phyloP scores from a whole-genome alignment of 1,139 yeast species.

The Saccharomycopsis hybrid region DNA sequence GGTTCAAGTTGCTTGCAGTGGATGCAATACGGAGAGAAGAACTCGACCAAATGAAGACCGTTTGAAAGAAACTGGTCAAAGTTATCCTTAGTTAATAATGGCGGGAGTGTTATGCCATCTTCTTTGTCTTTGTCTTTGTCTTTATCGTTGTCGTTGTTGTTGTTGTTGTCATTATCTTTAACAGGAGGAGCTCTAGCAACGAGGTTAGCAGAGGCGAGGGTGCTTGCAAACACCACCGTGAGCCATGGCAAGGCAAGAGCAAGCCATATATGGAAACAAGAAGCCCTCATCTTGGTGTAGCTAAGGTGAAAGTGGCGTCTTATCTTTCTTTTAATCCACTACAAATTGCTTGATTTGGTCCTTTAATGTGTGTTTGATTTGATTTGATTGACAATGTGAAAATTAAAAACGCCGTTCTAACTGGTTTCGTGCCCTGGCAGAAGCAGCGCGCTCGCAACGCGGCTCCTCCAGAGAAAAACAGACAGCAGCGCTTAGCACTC shows the following conservation, averaged over 20 bases:
- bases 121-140: neutral
- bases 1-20: conserved; percentile 67
- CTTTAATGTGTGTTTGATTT: too few relatives aligned
- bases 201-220: neutral
- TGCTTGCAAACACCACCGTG: neutral
- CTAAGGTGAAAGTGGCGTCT: too few relatives aligned
- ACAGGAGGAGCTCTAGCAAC: too few relatives aligned
- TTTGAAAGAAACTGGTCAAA: conserved; percentile 41
- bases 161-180: too few relatives aligned
- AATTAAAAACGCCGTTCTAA: too few relatives aligned
- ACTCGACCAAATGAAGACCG: conserved; percentile 55
- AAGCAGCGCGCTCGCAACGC: neutral
- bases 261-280: too few relatives aligned
- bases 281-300: too few relatives aligned
- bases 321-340: too few relatives aligned
- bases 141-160: neutral
- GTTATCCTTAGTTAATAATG: conserved; percentile 27
- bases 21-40: conserved; percentile 63
- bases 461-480: neutral
- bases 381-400: too few relatives aligned
- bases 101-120: conserved; percentile 14
- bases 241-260: neutral
- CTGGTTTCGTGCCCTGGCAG: neutral
- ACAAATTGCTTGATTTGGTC: too few relatives aligned
- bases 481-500: neutral